Conservation (phyloP, 768 basidiomycete species). For the Termitomyces heimii region DNA sequence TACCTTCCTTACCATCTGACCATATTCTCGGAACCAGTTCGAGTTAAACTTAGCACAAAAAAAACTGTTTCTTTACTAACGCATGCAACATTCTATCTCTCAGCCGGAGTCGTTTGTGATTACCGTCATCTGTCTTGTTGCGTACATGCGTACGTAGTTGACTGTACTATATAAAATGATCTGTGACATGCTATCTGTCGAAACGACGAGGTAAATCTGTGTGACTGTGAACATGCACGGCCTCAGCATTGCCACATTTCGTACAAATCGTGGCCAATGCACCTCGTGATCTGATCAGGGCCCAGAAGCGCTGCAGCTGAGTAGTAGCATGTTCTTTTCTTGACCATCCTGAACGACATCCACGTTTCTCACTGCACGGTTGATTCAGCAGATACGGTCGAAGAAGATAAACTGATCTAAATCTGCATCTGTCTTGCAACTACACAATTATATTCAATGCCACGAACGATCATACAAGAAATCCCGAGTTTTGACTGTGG, state of each 20-base stretch:
- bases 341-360: background rate
- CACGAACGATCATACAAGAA: conserved; percentile 3
- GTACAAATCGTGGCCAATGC: background rate
- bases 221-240: background rate
- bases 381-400: background rate
- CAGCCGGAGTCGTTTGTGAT: background rate
- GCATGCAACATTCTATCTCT: background rate
- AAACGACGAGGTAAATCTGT: background rate
- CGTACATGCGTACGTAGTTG: background rate
- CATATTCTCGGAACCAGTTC: background rate
- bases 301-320: background rate
- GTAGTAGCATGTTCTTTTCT: background rate
- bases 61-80: background rate
- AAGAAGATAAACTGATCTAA: background rate
- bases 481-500: conserved; percentile 5
- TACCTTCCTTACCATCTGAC: background rate
- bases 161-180: background rate
- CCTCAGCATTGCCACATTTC: background rate
- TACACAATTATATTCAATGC: background rate
- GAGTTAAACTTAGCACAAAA: background rate
- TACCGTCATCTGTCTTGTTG: background rate
- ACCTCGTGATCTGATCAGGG: conserved; percentile 2
- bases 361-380: background rate
- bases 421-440: background rate
- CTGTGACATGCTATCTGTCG: background rate